Conservation (phyloP, 768 basidiomycete genomes). For the Phanerochaete sordida region DNA sequence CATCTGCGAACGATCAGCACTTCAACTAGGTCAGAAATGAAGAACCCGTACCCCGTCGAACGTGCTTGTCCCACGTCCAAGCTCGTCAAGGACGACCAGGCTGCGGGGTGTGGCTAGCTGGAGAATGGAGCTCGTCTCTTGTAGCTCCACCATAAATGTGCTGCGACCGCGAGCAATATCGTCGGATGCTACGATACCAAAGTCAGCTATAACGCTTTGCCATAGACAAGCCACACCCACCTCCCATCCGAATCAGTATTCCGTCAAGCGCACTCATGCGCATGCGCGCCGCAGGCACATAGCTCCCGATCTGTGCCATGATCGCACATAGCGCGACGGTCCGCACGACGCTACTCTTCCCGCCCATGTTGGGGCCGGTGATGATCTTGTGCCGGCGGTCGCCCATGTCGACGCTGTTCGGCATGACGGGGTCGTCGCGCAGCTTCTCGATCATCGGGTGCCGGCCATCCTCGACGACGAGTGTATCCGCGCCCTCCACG, state of each 20-base stretch:
- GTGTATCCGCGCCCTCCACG: constrained; percentile 54
- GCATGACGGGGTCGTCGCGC: constrained; percentile 77
- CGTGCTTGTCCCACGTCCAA: constrained; percentile 89
- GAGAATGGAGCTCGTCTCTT: constrained; percentile 89
- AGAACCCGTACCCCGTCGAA: constrained; percentile 64
- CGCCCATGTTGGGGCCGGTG: constrained; percentile 87
- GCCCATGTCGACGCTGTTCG: constrained; percentile 74
- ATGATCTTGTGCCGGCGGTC: constrained; percentile 66
- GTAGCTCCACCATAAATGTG: constrained; percentile 97
- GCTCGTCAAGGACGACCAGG: constrained; percentile 86
- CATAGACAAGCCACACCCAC: constrained; percentile 34
- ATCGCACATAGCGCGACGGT: constrained; percentile 75
- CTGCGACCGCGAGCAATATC: constrained; percentile 84
- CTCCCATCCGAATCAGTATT: constrained; percentile 88
- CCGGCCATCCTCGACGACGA: constrained; percentile 80
- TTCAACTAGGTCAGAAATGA: constrained; percentile 12
- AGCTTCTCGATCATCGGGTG: constrained; percentile 92
- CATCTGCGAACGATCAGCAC: constrained; percentile 48
- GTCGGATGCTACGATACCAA: constrained; percentile 61
- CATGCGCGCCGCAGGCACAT: constrained; percentile 79
- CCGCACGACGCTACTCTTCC: constrained; percentile 81
- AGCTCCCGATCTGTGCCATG: constrained; percentile 90
- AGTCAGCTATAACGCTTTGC: neutral
- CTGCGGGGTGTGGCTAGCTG: constrained; percentile 69
- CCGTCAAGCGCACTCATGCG: constrained; percentile 80